Conservation (phyloP, 371 early-diverging fungal species). For the Zychaea mexicana region DNA sequence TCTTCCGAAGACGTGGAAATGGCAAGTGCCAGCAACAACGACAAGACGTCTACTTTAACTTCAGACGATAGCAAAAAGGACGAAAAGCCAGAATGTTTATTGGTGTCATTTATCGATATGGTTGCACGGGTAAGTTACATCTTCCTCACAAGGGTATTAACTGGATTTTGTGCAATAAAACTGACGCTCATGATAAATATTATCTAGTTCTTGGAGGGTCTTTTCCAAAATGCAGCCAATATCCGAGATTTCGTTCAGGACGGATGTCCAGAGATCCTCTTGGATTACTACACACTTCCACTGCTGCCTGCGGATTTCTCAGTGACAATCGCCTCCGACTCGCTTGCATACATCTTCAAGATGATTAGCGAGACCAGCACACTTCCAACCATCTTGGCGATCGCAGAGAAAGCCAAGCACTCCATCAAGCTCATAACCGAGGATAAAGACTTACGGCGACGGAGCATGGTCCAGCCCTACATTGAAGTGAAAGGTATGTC, state of each 20-base stretch:
- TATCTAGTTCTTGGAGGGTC: constrained; percentile 78
- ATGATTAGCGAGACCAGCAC: constrained; percentile 71
- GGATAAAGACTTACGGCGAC: constrained; percentile 24
- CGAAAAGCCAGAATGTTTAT: constrained; percentile 55
- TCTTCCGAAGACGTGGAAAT: constrained; percentile 35
- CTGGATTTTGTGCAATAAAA: not conserved
- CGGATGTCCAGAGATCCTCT: constrained; percentile 67
- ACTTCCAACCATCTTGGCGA: constrained; percentile 44
- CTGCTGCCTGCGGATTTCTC: constrained; percentile 80
- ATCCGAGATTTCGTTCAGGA: constrained; percentile 73
- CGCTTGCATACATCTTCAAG: constrained; percentile 75
- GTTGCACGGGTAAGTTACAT: constrained; percentile 36
- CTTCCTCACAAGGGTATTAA: not conserved
- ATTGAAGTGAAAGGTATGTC: constrained; percentile 54
- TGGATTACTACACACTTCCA: constrained; percentile 68
- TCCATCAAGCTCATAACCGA: constrained; percentile 44
- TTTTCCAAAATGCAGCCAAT: constrained; percentile 80
- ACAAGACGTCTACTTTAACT: not conserved
- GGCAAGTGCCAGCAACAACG: not conserved
- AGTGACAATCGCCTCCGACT: constrained; percentile 64
- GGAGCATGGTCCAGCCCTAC: constrained; percentile 43
- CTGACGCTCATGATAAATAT: not conserved
- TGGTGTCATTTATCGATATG: constrained; percentile 42
- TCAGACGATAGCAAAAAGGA: constrained; percentile 44
- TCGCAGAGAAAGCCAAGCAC: constrained; percentile 55